Evolutionary conservation across 2,329 filamentous ascomycete genomes (phyloP), one percentile per base, ranked within the genome.

Genomic region (Cercospora sojina): DNA sequence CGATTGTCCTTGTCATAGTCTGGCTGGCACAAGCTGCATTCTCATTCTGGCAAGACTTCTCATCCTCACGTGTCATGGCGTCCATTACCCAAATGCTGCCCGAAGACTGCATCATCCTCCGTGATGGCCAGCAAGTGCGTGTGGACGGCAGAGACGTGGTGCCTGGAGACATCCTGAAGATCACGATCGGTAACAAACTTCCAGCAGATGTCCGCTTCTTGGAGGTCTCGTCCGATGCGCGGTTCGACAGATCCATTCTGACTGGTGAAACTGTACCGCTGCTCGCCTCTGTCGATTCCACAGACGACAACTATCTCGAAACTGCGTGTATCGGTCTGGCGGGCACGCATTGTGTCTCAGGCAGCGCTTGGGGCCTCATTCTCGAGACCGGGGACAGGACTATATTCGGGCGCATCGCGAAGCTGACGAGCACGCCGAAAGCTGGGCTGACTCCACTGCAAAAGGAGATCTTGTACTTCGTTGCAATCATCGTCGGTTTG

Each of bases 41-140:
- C 68, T 85, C 81, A 2, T 93, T 92, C 79, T 83, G 79, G 77
- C 81, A 82, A 69, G 91, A 93, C 75, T 93, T 90, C 86, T 91
- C 90, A 2, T 90, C 89, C 0, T 90, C 66, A 86, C 1, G 82
- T 88, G 90, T 92, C 64, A 93, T 93, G 91, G 86, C 87, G 18
- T 91, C 89, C 0, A 93, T 93, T 75, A 91, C 88, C 57, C 89
- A 85, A 18, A 91, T 93, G 90, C 82, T 93, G n/a, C 91, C 91
- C 0, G 90, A 92, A 71, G 83, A 87, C 66, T 91, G 88, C 72
- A 80, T 88, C 27, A 83, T 90, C 7, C 78, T 90, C 6, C 86
- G 90, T 20, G 85, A 91, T 69, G 85, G 87, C 1, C 73, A 76
- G 3, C 80, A 85, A 68, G 65, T 72, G 53, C 67, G 71, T 20